phyloP scores from a whole-genome alignment of 495 filamentous ascomycete genomes.

The Lophiostoma macrostomum region DNA sequence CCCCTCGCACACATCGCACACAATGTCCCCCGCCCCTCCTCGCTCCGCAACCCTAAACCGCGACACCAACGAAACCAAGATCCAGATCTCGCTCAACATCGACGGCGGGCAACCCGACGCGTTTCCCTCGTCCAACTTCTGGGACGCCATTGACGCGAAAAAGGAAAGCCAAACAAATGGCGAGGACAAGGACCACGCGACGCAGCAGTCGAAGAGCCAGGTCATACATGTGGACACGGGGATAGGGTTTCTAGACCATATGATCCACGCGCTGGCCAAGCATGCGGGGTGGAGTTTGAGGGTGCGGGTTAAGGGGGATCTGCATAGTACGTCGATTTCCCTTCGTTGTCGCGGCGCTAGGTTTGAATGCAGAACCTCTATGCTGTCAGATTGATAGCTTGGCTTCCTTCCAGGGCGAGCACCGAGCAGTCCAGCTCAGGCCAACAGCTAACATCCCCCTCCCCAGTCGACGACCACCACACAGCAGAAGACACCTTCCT shows the following conservation, averaged over 20 bases:
- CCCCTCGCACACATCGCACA: too few relatives aligned
- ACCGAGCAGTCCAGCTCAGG: too few relatives aligned
- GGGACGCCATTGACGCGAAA: slow-evolving; percentile 49
- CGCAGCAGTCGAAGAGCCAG: slow-evolving; percentile 76
- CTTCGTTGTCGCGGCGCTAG: background rate
- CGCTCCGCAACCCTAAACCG: slow-evolving; percentile 76
- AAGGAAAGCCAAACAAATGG: slow-evolving; percentile 41
- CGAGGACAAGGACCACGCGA: slow-evolving; percentile 63
- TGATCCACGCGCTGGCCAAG: slow-evolving; percentile 95
- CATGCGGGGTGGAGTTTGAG: slow-evolving; percentile 90
- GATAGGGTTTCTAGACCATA: slow-evolving; percentile 98
- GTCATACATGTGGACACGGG: slow-evolving; percentile 85
- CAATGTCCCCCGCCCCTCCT: background rate
- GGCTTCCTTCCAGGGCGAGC: too few relatives aligned
- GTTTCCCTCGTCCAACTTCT: slow-evolving; percentile 36
- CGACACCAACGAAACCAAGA: slow-evolving; percentile 95
- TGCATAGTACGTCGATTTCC: slow-evolving; percentile 54
- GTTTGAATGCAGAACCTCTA: too few relatives aligned
- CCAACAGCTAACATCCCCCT: background rate
- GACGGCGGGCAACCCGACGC: slow-evolving; percentile 75
- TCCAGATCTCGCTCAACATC: slow-evolving; percentile 83
- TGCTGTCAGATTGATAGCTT: too few relatives aligned
- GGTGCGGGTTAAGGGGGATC: slow-evolving; percentile 77
- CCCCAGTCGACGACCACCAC: slow-evolving; percentile 96
- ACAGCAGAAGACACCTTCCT: slow-evolving; percentile 95